These are phyloP conservation scores for Cyberlindnera xishuangbannaensis DNA, from an alignment of 805 yeast species.

Conservation along the genomic window DNA sequence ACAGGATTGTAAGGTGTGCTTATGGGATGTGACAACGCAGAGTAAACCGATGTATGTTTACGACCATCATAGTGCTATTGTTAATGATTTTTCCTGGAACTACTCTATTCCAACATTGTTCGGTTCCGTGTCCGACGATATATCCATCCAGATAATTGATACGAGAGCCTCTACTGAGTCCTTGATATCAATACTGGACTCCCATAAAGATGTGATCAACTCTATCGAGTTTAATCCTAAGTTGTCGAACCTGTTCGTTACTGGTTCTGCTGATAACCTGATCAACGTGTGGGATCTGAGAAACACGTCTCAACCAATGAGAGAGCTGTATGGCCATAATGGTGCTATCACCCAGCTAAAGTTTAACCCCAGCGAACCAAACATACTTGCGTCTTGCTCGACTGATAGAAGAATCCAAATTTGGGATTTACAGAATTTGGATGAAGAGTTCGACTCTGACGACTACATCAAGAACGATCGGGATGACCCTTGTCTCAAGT, in stretches of 20 bases:
- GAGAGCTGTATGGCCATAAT: constrained; percentile 64
- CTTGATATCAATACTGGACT: constrained; percentile 37
- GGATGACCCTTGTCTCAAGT: constrained; percentile 71
- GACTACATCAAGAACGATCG: constrained; percentile 50
- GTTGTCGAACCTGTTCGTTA: constrained; percentile 50
- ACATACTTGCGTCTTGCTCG: constrained; percentile 49
- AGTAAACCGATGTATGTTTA: constrained; percentile 42
- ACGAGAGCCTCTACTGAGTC: constrained; percentile 37
- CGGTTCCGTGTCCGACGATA: constrained; percentile 71
- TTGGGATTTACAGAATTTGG: constrained; percentile 67
- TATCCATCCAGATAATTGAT: constrained; percentile 56
- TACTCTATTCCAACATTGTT: constrained; percentile 38
- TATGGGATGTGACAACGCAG: constrained; percentile 53
- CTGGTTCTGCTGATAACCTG: constrained; percentile 75
- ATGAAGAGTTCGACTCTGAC: constrained; percentile 48
- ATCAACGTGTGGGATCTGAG: constrained; percentile 73
- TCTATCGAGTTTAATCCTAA: constrained; percentile 61
- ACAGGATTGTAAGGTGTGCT: constrained; percentile 59
- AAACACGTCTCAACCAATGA: constrained; percentile 49
- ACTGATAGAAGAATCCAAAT: constrained; percentile 65
- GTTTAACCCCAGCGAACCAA: constrained; percentile 45
- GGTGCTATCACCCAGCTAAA: constrained; percentile 50
- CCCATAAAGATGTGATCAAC: constrained; percentile 59
- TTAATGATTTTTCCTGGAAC: constrained; percentile 66
- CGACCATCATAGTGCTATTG: constrained; percentile 45